A percentile compares a stretch with the other conserved stretches of the same genome.
These are phyloP conservation scores for Epithemia pelagica DNA, from an alignment of 108 stramenopile species.

Conservation along the genomic window DNA sequence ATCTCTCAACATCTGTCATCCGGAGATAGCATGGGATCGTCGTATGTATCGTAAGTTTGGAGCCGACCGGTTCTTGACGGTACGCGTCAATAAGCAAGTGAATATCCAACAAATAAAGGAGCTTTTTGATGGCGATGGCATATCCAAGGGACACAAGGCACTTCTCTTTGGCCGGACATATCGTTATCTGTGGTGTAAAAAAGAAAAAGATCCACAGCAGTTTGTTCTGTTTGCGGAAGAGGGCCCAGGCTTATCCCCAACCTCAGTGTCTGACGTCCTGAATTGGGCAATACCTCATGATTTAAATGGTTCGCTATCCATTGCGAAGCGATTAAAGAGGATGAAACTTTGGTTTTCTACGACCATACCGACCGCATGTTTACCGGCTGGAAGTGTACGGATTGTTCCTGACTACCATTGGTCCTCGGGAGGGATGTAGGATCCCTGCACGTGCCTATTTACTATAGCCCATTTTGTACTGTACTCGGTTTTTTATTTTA, in stretches of 20 bases:
- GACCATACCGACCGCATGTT: constrained; percentile 11
- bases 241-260: constrained; percentile 17
- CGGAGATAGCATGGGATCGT: constrained; percentile 7
- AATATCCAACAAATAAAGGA: constrained; percentile 3
- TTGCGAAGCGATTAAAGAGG: constrained; percentile 25
- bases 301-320: constrained; percentile 13
- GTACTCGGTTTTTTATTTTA: too few species aligned
- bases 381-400: background rate
- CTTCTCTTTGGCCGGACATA: constrained; percentile 23
- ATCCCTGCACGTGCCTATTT: too few species aligned
- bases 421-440: too few species aligned
- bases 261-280: constrained; percentile 11
- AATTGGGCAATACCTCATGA: constrained; percentile 14
- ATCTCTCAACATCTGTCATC: background rate
- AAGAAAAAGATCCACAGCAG: constrained; percentile 11
- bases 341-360: constrained; percentile 29
- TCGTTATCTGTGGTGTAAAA: constrained; percentile 20
- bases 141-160: background rate
- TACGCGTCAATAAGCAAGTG: constrained; percentile 4
- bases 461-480: too few species aligned
- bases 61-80: constrained; percentile 22
- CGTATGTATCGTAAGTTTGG: constrained; percentile 25
- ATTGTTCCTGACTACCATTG: background rate
- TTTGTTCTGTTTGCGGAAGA: constrained; percentile 32
- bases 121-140: background rate